Evolutionary conservation across 495 filamentous ascomycete species (phyloP), one percentile per base, ranked within the genome.

Genomic region (Aeminium ludgeri): DNA sequence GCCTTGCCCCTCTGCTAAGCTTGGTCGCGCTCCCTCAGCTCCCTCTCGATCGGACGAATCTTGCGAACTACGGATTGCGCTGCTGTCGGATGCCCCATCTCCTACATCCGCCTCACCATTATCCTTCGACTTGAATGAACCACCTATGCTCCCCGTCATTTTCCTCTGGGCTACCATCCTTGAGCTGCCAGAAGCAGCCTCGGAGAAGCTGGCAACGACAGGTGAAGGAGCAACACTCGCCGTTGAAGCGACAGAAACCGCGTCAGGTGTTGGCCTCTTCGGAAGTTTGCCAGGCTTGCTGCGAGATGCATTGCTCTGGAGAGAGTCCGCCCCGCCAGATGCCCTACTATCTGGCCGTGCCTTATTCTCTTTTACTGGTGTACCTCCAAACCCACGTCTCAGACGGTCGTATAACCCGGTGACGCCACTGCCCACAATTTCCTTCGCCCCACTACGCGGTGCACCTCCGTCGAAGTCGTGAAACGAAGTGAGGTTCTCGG

Each of bases 321-420:
- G 20, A 49, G 57, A 43, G 11, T 35, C 44, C 11, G 34, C 38
- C 18, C 47, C 48, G n/a, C 18, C 19, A 16, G 42, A 37, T 6
- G 43, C 48, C 28, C 28, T 45, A 10, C 42, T 50, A 34, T 46
- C 43, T 17, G 43, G 44, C 29, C 43, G n/a, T 1, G 3, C 34
- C 13, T 36, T 40, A 6, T 13, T 27, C 2, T 46, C 44, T 35
- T 43, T 46, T 6, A 11, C 13, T 6, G 47, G 30, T 11, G 44
- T 29, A 1, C 38, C 48, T 3, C 38, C 39, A 25, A 51, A 27
- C 11, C 48, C 44, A 13, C 44, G 44, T 36, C 36, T 47, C 12
- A 93, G 67, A 13, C 82, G 74, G 62, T 67, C 86, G 56, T 92
- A 93, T 12, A 95, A 55, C 1, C 85, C 85, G 54, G 79, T 91